Evolutionary conservation across 1,284 basidiomycete genomes (phyloP), one percentile per base, ranked within the genome.

Genomic region (Cutaneotrichosporon mucoides): DNA sequence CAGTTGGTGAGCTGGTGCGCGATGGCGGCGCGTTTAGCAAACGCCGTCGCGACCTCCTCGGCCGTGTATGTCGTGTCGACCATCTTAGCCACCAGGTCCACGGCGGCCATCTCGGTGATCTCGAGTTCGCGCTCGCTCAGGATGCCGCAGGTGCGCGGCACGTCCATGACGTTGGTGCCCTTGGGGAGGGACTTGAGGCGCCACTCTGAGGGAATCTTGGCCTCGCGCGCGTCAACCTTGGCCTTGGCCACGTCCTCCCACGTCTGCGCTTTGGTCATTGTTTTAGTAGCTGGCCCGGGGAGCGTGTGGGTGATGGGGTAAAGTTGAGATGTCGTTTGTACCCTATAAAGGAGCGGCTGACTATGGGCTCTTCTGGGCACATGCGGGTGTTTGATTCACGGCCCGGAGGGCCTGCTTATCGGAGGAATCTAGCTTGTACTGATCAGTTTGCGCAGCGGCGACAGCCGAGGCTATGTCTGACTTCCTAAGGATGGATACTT

Each of bases 21-120:
- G 53, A 91, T 76, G 46, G 88, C 81, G 0, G 90, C 88, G 24
- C 89, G 81, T 78, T 92, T 91, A 71, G 84, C 84, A 73, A 88
- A 91, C 0, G 76, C 52, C 88, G 76, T 68, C 13, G 89, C 76
- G 70, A 91, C 90, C 60, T 92, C 89, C 1, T 90, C 89, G 54
- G 91, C 77, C 48, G 88, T 81, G 0, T 90, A 88, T 35, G 89
- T 81, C 78, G 91, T 91, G 72, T 84, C 54, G 24, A 59, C 24
- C 61, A 76, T 65, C 56, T 56, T 45, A 34, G 55, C 54, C n/a
- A 73, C 64, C 41, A 76, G 63, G 11, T 47, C 57, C 0, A 62
- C 52, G 9, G 76, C 68, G 51, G 73, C 24, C 77, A 67, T 79
- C 55, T 82, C 81, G 7, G 88, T 89, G 38, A 91, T 88, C 60